Conservation (phyloP, 495 filamentous ascomycete species). For the Penicillium pulvis region DNA sequence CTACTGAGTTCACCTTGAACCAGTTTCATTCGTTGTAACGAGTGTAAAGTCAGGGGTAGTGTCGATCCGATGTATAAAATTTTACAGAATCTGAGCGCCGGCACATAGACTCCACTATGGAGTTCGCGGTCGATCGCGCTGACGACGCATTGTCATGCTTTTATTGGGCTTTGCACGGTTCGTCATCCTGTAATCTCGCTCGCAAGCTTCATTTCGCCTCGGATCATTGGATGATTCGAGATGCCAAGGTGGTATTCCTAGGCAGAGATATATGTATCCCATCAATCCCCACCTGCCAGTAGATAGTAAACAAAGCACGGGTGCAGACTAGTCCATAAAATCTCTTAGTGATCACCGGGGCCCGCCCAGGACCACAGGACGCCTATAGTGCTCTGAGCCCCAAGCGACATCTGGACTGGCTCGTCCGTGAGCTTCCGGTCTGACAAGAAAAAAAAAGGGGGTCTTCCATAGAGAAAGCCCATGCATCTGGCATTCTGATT, state of each 20-base stretch:
- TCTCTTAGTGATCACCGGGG: constrained; percentile 14
- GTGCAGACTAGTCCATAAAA: neutral
- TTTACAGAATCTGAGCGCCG: constrained; percentile 6
- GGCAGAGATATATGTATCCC: neutral
- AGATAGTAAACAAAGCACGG: neutral
- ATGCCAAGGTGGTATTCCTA: neutral
- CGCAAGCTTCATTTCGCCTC: neutral
- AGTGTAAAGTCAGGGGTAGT: constrained; percentile 10
- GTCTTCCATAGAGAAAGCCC: neutral
- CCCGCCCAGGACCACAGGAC: constrained; percentile 8
- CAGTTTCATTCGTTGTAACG: neutral
- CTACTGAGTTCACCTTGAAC: neutral
- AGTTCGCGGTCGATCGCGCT: constrained; percentile 22
- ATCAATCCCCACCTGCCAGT: neutral
- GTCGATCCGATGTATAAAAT: constrained; percentile 16
- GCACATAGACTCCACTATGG: constrained; percentile 18
- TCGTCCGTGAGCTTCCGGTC: constrained; percentile 11
- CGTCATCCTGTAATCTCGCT: constrained; percentile 13
- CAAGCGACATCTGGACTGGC: constrained; percentile 6
- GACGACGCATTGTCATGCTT: constrained; percentile 23
- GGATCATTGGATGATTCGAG: neutral
- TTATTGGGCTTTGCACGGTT: constrained; percentile 7
- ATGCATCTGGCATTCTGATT: neutral
- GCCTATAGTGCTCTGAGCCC: constrained; percentile 2
- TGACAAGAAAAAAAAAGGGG: constrained; percentile 13